Evolutionary conservation across 192 early-diverging fungal genomes (phyloP).

Genomic region (Phycomyces blakesleeanus): DNA sequence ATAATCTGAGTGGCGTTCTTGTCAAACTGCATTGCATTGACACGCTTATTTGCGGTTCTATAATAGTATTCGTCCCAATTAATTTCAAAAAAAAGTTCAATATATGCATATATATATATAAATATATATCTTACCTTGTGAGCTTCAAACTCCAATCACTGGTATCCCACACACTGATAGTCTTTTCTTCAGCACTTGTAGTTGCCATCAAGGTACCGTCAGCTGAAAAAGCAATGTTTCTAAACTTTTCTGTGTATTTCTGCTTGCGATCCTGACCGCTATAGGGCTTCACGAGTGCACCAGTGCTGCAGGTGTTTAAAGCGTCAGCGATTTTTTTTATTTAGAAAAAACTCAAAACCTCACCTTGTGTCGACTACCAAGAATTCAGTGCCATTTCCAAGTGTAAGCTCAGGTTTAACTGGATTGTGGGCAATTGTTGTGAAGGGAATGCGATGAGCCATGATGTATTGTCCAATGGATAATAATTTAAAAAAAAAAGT

Average conservation of each 20-base stretch:
- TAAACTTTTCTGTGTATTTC: slow-evolving; percentile 39
- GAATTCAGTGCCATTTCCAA: slow-evolving; percentile 49
- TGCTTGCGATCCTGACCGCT: slow-evolving; percentile 10
- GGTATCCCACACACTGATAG: slow-evolving; percentile 62
- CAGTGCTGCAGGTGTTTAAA: slow-evolving; percentile 30
- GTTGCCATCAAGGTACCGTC: slow-evolving; percentile 56
- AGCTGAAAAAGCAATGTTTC: slow-evolving; percentile 51
- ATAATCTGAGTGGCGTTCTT: slow-evolving; percentile 58
- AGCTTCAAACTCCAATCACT: slow-evolving; percentile 51
- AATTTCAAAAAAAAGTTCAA: no score
- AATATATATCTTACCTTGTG: slow-evolving; percentile 23
- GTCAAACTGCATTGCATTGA: slow-evolving; percentile 71
- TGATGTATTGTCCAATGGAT: slow-evolving; percentile 1
- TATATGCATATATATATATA: background rate
- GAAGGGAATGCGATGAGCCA: slow-evolving; percentile 39
- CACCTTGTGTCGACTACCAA: slow-evolving; percentile 50
- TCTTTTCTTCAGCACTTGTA: slow-evolving; percentile 61
- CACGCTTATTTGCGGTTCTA: slow-evolving; percentile 63
- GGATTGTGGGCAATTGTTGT: slow-evolving; percentile 44
- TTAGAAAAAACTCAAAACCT: background rate
- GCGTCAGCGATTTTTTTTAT: slow-evolving; percentile 2
- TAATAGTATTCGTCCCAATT: background rate
- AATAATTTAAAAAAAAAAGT: background rate
- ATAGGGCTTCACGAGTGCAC: slow-evolving; percentile 21
- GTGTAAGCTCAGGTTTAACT: slow-evolving; percentile 39